Base-by-base conservation (phyloP, 116 monocot species). In the Phalaenopsis hybrid region DNA sequence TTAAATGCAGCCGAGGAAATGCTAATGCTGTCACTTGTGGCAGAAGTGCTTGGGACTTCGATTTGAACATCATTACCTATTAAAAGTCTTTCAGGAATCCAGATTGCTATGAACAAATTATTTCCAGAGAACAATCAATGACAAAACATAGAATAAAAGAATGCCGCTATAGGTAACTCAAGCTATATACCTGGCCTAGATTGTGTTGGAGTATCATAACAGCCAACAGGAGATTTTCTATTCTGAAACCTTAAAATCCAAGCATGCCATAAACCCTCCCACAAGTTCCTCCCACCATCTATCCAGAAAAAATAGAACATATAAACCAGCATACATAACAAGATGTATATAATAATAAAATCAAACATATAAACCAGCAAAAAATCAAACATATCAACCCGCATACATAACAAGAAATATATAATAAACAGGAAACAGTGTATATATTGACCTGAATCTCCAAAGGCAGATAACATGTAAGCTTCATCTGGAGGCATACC, bases 401-500 rank as follows among this genome's bases (percentile, higher is more conserved):
- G 37, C 8, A 6, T 8, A 7, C 6, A 45, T 20, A 75, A 46
- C 80, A 44, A 10, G 13, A 75, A 46, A 80, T 59, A 75, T 45
- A 75, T 86, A 73, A 85, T 46, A 81, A 46, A 8, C 46, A 75
- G n/a, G 75, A 75, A 44, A 75, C 4, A 46, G 72, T 57, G 93
- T 20, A 75, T 45, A 46, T 45, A 75, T 4, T 18, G 46, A 75
- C 45, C 75, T 45, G 75, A 5, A 46, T 21, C 46, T n/a, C 75
- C 75, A 16, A 75, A 75, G 75, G 75, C 98, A 18, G 95, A 91
- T 33, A 88, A 13, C 98, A 98, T 94, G 78, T 84, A 94, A 74
- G 93, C 80, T 79, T 98, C 98, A 82, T 89, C 94, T 37, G 98
- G 98, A 77, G 92, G 91, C 28, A 89, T 87, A 68, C 90, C 91